Evolutionary conservation across 306 rosid genomes (phyloP).

Genomic region (Begonia loranthoides): DNA sequence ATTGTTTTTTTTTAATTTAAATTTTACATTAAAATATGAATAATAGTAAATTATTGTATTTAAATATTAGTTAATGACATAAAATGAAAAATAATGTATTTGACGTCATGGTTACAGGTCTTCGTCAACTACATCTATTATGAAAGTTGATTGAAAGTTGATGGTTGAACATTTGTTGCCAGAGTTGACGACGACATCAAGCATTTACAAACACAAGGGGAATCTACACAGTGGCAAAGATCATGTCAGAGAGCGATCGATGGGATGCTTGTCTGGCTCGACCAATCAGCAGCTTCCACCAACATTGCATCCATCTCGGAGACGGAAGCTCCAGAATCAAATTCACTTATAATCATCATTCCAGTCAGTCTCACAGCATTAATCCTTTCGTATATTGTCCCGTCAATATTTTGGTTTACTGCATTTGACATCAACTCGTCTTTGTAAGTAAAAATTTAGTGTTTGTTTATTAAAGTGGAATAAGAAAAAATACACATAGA

Average conservation of each 20-base stretch:
- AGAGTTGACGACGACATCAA: no score
- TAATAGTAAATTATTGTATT: no score
- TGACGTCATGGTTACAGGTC: no score
- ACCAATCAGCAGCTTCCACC: conserved; percentile 86
- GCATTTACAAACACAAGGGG: conserved; percentile 79
- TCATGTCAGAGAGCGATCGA: conserved; percentile 84
- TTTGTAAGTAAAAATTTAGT: conserved; percentile 4
- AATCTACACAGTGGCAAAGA: conserved; percentile 71
- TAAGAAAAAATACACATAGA: no score
- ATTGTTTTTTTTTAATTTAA: no score
- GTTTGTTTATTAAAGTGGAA: no score
- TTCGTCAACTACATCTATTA: no score
- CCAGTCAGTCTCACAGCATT: conserved; percentile 63
- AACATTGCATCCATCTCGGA: conserved; percentile 61
- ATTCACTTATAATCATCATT: conserved; percentile 73
- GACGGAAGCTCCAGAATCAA: conserved; percentile 58
- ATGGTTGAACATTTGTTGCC: no score
- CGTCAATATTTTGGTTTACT: conserved; percentile 42
- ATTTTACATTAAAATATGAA: no score
- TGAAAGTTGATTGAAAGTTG: no score
- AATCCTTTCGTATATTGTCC: conserved; percentile 64
- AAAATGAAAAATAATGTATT: no score
- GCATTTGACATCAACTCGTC: conserved; percentile 38
- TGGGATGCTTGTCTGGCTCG: conserved; percentile 97
- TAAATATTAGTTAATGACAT: no score